Evolutionary conservation across 2,329 filamentous ascomycete genomes (phyloP), one percentile per base, ranked within the genome.

Genomic region (Clonostachys byssicola): DNA sequence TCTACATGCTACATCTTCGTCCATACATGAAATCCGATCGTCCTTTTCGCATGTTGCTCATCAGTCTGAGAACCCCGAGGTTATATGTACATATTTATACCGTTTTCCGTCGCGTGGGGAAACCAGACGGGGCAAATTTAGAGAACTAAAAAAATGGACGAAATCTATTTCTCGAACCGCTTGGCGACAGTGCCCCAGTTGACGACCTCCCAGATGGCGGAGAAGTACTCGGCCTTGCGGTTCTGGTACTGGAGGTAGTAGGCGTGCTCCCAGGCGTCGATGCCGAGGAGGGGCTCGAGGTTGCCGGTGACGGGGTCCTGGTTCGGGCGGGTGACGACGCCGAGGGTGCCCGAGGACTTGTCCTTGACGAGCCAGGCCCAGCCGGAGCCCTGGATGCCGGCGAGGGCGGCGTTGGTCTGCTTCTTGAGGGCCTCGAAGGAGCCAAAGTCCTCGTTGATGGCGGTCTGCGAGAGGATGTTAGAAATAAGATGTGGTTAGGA

Each of bases 231-330:
- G 49, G 87, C 91, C 83, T 96, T 96, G 70, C 90, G 86, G 79
- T 96, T 96, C 82, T 96, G 81, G 74, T 96, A 96, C 75, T 96
- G 89, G 52, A 96, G 78, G 73, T 95, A 95, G 77, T 95, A 95
- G 45, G 91, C 91, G 72, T 96, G 91, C 78, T 96, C 91, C 91
- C 91, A 96, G 47, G 91, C 92, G 73, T 96, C 92, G 60, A 96
- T 86, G 48, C 92, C 92, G 42, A 96, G 73, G 43, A 96, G 75
- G 36, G 92, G 92, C 60, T 83, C 78, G 65, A 87, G 89, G 65
- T 87, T 87, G 44, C 91, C 91, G 13, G 90, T 80, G 33, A 96
- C 88, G 23, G 92, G 88, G 67, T 95, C 90, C 74, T 95, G 90
- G 76, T 95, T 95, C 71, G 88, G 75, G 77, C 90, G 71, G 45